phyloP scores from a whole-genome alignment of 306 rosid species.

The Parietaria judaica region DNA sequence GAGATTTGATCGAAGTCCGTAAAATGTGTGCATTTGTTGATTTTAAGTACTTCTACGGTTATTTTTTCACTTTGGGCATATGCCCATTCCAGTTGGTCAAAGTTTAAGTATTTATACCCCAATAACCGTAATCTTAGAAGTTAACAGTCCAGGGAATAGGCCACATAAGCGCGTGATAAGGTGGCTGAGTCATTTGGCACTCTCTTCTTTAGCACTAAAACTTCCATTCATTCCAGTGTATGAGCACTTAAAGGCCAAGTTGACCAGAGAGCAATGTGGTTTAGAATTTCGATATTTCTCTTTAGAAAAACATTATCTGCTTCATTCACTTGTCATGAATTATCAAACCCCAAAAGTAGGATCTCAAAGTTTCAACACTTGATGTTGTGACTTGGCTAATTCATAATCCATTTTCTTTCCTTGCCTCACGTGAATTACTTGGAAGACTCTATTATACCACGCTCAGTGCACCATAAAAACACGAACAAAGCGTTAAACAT shows the following conservation, averaged over 20 bases:
- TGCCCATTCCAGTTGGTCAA: no score
- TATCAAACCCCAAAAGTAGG: conserved; percentile 3
- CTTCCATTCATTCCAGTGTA: conserved; percentile 20
- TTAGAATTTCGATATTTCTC: not conserved
- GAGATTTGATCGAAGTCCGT: no score
- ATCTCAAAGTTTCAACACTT: conserved; percentile 2
- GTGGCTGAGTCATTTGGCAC: conserved; percentile 51
- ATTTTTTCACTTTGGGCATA: no score
- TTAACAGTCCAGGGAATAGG: conserved; percentile 12
- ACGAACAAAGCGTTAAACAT: no score
- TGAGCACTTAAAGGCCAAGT: conserved; percentile 45
- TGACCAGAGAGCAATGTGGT: conserved; percentile 26
- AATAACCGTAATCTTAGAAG: conserved; percentile 3
- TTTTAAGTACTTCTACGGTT: no score
- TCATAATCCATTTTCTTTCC: not conserved
- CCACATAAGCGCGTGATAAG: conserved; percentile 39
- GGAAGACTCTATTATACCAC: not conserved
- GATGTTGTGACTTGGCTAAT: not conserved
- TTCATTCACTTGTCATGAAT: conserved; percentile 5
- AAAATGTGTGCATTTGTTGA: no score
- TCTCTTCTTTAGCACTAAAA: conserved; percentile 9
- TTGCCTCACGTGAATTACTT: not conserved
- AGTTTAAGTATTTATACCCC: not conserved
- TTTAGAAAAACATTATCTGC: not conserved
- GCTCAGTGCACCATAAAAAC: not conserved